These are phyloP conservation scores for Saccharomyces pastorianus DNA, from an alignment of 1,139 yeast genomes.

Conservation along the genomic window DNA sequence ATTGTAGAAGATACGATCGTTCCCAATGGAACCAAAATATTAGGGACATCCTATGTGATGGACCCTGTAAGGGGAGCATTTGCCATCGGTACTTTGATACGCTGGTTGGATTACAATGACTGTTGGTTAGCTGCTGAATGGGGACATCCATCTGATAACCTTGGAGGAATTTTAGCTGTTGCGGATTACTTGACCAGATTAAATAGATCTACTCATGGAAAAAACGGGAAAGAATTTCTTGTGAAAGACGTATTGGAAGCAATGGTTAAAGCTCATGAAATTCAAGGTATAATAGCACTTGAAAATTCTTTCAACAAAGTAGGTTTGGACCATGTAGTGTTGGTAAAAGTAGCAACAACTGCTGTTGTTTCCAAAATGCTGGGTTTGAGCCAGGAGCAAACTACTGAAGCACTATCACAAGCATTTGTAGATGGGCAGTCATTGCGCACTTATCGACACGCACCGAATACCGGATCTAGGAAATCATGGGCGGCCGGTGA, in stretches of 20 bases:
- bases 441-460: constrained; percentile 51
- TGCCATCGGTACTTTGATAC: constrained; percentile 46
- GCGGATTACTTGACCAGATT: constrained; percentile 48
- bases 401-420: constrained; percentile 48
- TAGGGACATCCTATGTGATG: constrained; percentile 43
- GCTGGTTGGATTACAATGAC: constrained; percentile 56
- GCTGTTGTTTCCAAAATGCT: constrained; percentile 51
- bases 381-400: constrained; percentile 43
- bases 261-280: constrained; percentile 56
- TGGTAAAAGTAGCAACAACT: constrained; percentile 56
- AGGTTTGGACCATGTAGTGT: constrained; percentile 52
- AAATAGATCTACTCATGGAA: constrained; percentile 36
- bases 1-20: constrained; percentile 48
- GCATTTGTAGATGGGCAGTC: constrained; percentile 55
- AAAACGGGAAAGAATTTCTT: constrained; percentile 37
- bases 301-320: constrained; percentile 53
- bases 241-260: constrained; percentile 44
- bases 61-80: constrained; percentile 55
- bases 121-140: constrained; percentile 61
- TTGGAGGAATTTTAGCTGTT: constrained; percentile 51
- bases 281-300: constrained; percentile 49
- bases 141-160: constrained; percentile 57
- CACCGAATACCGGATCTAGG: constrained; percentile 55
- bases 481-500: constrained; percentile 65
- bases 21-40: constrained; percentile 46